phyloP scores from a whole-genome alignment of 176 grass and related monocot species.

The Musa troglodytarum region DNA sequence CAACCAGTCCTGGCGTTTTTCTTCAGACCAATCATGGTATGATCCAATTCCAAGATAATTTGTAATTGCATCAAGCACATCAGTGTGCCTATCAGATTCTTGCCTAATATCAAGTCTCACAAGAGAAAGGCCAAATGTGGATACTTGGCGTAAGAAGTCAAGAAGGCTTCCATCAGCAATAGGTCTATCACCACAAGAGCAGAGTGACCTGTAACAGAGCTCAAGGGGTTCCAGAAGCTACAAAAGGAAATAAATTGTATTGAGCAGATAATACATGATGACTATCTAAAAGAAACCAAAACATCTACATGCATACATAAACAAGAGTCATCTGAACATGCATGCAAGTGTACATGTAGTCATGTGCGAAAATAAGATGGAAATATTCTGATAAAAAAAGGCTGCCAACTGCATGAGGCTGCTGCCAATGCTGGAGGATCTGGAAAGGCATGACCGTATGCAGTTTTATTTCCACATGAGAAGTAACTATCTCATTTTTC shows the following conservation, averaged over 20 bases:
- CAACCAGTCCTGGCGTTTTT: slow-evolving; percentile 93
- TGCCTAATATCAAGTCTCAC: slow-evolving; percentile 98
- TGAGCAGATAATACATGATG: background rate
- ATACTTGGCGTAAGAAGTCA: slow-evolving; percentile 97
- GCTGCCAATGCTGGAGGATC: too few species aligned
- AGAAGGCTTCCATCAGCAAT: slow-evolving; percentile 97
- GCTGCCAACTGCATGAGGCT: background rate
- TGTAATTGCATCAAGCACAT: slow-evolving; percentile 88
- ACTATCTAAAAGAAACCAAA: background rate
- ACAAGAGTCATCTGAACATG: background rate
- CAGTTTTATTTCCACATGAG: background rate
- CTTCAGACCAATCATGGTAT: slow-evolving; percentile 86
- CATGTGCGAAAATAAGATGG: too few species aligned
- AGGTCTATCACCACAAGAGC: slow-evolving; percentile 78
- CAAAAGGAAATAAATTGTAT: background rate
- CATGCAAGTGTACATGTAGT: background rate
- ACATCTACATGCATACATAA: background rate
- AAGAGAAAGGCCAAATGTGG: slow-evolving; percentile 88
- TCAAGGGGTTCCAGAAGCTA: slow-evolving; percentile 95
- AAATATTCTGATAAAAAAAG: too few species aligned
- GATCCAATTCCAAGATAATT: slow-evolving; percentile 83
- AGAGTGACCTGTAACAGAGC: slow-evolving; percentile 88
- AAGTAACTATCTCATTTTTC: background rate
- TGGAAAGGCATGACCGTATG: too few species aligned
- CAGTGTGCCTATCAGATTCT: slow-evolving; percentile 96